Conservation (phyloP, 768 basidiomycete genomes). For the Mycena indigotica region DNA sequence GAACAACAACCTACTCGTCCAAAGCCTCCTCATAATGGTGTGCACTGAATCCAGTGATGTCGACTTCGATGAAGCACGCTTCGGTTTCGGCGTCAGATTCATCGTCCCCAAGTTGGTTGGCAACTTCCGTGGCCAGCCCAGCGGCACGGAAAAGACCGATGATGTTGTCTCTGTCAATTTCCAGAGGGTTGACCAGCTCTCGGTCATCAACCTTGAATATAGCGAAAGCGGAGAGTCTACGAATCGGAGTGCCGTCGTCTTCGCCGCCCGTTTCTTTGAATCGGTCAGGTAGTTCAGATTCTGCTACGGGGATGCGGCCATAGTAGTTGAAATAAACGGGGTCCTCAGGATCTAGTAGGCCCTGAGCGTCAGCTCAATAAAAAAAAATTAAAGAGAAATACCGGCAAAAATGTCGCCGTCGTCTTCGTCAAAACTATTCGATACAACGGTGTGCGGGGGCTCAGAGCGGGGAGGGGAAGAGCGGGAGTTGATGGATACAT, state of each 20-base stretch:
- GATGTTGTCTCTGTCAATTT: not conserved
- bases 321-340: not conserved
- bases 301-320: slow-evolving; percentile 35
- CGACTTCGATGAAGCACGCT: not conserved
- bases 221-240: slow-evolving; percentile 54
- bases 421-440: not conserved
- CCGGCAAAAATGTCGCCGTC: not conserved
- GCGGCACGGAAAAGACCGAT: not conserved
- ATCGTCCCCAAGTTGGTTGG: no score
- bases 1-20: not conserved
- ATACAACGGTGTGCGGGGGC: not conserved
- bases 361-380: not conserved
- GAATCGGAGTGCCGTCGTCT: slow-evolving; percentile 53
- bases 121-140: slow-evolving; percentile 9
- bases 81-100: slow-evolving; percentile 30
- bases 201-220: slow-evolving; percentile 44
- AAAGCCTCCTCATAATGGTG: not conserved
- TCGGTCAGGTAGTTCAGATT: slow-evolving; percentile 31
- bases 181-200: not conserved
- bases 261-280: slow-evolving; percentile 25
- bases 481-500: not conserved
- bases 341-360: not conserved
- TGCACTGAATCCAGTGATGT: not conserved
- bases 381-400: not conserved
- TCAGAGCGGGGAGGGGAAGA: not conserved